Base-by-base conservation (phyloP, 2,329 filamentous ascomycete species). In the Geosmithia morbida region DNA sequence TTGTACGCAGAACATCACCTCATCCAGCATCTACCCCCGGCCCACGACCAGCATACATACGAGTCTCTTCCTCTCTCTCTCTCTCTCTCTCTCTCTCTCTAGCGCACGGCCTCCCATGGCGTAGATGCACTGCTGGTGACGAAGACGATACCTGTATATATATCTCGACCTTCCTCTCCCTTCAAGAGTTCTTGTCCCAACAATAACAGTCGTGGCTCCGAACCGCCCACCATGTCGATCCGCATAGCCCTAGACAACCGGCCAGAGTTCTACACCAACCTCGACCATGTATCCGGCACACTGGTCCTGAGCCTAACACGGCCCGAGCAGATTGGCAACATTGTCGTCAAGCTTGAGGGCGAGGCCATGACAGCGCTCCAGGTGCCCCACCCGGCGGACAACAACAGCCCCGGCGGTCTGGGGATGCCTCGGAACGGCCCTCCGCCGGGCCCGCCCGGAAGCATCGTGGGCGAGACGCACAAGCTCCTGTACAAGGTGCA, bases 281-380 rank as follows among this genome's bases (percentile, higher is more conserved):
- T 89, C 56, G 86, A 90, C 62, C 67, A 75, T 51, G 74, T 92
- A 50, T 72, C 70, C 29, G 86, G 86, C 47, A 70, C 72, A 50
- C 65, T 82, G 26, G 58, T 79, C 45, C 62, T 83, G 29, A 61
- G 57, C 18, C 64, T 82, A 52, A 79, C 74, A 46, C 83, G 81
- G 52, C 66, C 84, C 47, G 85, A 90, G 61, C 71, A 75, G 48
- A 72, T 90, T 45, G 77, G 78, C 45, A 83, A 79, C 46, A 81
- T 92, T 52, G 71, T 87, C 39, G 85, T 90, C 57, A 92, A 92
- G 68, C 76, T 92, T 30, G 86, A 92, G 59, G 86, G 86, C 54
- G 85, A 92, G 65, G 80, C 80, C 44, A 74, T 74, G 51, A 89
- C 85, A 5, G 73, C 82, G 42, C 65, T 87, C 16, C 61, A 68